Base-by-base conservation (phyloP, 31 red algal species). In the Asparagopsis taxiformis region DNA sequence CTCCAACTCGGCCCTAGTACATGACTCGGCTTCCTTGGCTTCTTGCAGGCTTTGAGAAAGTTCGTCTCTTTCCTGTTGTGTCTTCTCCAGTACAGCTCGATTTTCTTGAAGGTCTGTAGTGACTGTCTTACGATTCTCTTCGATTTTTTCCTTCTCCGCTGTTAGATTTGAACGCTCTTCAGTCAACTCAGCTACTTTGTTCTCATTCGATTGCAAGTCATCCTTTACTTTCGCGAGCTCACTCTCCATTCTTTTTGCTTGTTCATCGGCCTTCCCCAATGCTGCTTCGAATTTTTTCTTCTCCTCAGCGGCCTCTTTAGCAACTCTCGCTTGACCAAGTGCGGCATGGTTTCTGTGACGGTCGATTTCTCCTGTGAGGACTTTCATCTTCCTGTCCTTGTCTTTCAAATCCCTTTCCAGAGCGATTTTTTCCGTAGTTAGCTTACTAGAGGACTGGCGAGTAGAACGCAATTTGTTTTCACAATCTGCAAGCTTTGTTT, bases 391-490 rank as follows among this genome's bases (percentile, higher is more conserved):
- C 25, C 66, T 52, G 24, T 72, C 57, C 56, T 43, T 62, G 10
- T 84, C 68, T 21, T 64, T 63, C 31, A 55, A 46, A 7, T 77
- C 43, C 57, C 64, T 72, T 25, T 70, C 73, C 24, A 72, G 37
- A 31, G 74, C 62, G 13, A 64, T 63, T 36, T 72, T 75, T 35
- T 78, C 73, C n/a, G 79, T 62, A 3, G 53, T 48, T 2, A 55
- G 21, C 15, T 70, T 72, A 32, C 31, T 32, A 20, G 55, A 22
- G 26, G 61, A 46, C 65, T 88, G 75, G 31, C 79, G 51, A 20
- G 37, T 51, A 3, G 55, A 28, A 19, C 72, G 69, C 21, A 64
- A 68, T 48, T 88, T 88, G 31, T 31, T 88, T 43, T 88, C 81
- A 26, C 37, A 49, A 26, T 85, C 81, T 6, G 59, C 59, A 3